Percentiles rank a stretch among this genome's conserved stretches.
Evolutionary conservation across 495 filamentous ascomycete species (phyloP).

Genomic region (Aspergillus haitiensis): DNA sequence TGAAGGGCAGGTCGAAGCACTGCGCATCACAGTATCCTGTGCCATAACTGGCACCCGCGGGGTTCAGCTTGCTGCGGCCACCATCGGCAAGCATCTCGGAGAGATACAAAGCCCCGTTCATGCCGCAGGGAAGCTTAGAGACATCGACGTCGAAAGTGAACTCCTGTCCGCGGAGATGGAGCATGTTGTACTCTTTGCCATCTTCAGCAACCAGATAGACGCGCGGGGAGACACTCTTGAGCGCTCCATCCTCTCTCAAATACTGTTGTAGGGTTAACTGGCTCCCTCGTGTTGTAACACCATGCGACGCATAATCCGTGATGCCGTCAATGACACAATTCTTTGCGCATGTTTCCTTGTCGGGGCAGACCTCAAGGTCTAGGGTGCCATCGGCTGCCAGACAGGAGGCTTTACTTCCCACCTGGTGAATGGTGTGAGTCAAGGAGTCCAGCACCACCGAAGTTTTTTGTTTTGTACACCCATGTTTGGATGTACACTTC

Average conservation of each 20-base stretch:
- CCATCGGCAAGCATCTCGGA: constrained; percentile 61
- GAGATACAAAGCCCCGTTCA: constrained; percentile 69
- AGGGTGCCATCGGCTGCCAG: not conserved
- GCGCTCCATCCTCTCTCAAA: constrained; percentile 26
- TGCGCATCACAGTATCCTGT: constrained; percentile 73
- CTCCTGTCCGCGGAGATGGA: constrained; percentile 59
- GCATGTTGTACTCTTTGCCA: constrained; percentile 55
- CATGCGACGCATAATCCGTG: constrained; percentile 10
- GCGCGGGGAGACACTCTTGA: constrained; percentile 51
- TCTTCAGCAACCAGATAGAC: constrained; percentile 59
- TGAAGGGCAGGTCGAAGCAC: constrained; percentile 56
- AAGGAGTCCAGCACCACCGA: not conserved
- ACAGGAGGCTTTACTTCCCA: not conserved
- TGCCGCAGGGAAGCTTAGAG: constrained; percentile 59
- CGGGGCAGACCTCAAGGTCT: constrained; percentile 8
- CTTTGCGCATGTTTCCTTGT: constrained; percentile 11
- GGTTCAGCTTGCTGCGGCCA: constrained; percentile 55
- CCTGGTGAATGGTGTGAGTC: not conserved
- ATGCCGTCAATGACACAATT: constrained; percentile 15
- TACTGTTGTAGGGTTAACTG: constrained; percentile 32
- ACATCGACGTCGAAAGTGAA: constrained; percentile 65
- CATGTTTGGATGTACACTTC: not conserved
- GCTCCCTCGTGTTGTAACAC: constrained; percentile 4
- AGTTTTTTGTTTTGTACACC: not conserved
- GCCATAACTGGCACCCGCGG: constrained; percentile 63